Conservation (phyloP, 2,329 filamentous ascomycete species). For the Leptodontidium sp. region DNA sequence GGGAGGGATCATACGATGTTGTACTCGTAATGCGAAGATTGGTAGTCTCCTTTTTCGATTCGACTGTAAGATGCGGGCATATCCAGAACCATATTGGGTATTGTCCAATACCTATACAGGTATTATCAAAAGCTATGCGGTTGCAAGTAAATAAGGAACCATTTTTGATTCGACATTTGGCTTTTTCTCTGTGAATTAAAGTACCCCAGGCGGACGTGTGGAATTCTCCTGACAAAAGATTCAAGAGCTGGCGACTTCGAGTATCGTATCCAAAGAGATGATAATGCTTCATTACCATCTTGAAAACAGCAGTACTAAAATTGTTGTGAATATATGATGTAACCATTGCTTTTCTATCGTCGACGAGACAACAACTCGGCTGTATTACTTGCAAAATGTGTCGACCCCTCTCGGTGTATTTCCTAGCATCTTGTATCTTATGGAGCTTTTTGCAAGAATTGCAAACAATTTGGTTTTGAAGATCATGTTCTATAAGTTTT, state of each 20-base stretch:
- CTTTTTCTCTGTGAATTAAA: too few species aligned
- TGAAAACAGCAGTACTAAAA: slow-evolving; percentile 33
- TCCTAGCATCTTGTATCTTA: not conserved
- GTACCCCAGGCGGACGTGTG: not conserved
- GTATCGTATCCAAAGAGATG: slow-evolving; percentile 29
- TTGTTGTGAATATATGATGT: slow-evolving; percentile 24
- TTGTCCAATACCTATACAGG: slow-evolving; percentile 22
- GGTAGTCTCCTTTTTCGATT: too few species aligned
- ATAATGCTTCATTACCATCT: slow-evolving; percentile 34
- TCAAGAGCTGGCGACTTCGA: slow-evolving; percentile 29
- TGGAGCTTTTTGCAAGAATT: too few species aligned
- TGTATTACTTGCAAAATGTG: too few species aligned
- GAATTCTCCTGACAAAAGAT: slow-evolving; percentile 24
- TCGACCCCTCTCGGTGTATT: not conserved
- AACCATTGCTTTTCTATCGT: slow-evolving; percentile 22
- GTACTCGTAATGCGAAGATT: too few species aligned
- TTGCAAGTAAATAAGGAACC: slow-evolving; percentile 28
- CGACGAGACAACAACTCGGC: slow-evolving; percentile 25
- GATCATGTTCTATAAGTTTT: too few species aligned
- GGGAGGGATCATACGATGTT: too few species aligned
- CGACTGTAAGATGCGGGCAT: too few species aligned
- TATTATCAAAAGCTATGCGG: slow-evolving; percentile 22
- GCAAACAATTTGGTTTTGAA: too few species aligned
- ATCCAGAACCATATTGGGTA: too few species aligned
- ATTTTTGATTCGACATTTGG: slow-evolving; percentile 29